Evolutionary conservation across 768 basidiomycete species (phyloP).

Genomic region (Phylloporus arenicola): DNA sequence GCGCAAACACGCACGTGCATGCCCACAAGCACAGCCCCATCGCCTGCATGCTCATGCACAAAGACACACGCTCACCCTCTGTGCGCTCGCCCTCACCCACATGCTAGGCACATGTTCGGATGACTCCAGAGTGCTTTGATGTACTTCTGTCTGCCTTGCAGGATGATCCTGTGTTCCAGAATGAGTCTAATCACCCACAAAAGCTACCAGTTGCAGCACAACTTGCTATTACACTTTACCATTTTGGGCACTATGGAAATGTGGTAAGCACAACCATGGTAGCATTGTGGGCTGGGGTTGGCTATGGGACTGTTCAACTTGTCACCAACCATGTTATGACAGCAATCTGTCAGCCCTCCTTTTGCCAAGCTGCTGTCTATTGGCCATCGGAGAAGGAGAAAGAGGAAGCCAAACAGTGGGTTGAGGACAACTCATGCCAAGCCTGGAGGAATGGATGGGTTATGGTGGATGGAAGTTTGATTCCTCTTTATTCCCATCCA

Average conservation of each 20-base stretch:
- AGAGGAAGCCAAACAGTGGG: conserved; percentile 36
- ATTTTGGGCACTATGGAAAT: conserved; percentile 1
- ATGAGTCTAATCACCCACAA: background rate
- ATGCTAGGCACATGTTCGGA: conserved; percentile 4
- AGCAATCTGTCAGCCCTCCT: background rate
- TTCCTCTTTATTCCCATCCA: conserved; percentile 30
- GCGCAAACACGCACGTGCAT: too few relatives aligned
- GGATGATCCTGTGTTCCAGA: background rate
- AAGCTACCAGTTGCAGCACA: background rate
- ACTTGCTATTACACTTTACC: background rate
- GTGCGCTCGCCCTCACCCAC: too few relatives aligned
- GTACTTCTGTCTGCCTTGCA: background rate
- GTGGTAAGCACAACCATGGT: conserved; percentile 1
- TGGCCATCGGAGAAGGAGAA: conserved; percentile 13
- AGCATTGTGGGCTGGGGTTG: conserved; percentile 1
- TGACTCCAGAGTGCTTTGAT: conserved; percentile 4
- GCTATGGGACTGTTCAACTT: background rate
- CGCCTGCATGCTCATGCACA: too few relatives aligned
- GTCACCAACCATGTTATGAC: background rate
- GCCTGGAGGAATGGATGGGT: conserved; percentile 36
- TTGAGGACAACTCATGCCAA: conserved; percentile 30
- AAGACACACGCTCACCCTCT: too few relatives aligned
- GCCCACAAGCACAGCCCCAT: too few relatives aligned
- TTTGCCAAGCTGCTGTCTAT: background rate
- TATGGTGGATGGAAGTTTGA: conserved; percentile 38